A percentile compares a stretch with the other conserved stretches of the same genome.
These are phyloP conservation scores for Suhomyces bokatorum DNA, from an alignment of 1,139 yeast species.

Conservation along the genomic window DNA sequence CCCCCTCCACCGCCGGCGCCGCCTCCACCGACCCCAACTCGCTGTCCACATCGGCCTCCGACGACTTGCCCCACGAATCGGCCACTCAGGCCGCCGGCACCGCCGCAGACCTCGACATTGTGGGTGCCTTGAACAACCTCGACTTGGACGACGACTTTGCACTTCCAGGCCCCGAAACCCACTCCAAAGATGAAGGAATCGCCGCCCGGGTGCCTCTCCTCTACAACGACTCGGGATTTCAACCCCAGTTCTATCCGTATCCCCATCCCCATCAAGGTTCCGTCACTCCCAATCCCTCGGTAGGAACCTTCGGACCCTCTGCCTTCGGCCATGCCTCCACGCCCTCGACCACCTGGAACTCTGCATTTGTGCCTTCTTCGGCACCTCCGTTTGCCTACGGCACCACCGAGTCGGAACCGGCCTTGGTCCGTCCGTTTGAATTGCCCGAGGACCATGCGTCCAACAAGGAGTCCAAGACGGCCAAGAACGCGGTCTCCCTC, in stretches of 20 bases:
- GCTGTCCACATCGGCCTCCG: constrained; percentile 6
- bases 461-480: constrained; percentile 1
- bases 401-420: constrained; percentile 15
- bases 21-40: constrained; percentile 1
- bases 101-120: constrained; percentile 35
- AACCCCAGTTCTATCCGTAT: constrained; percentile 20
- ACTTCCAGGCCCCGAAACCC: constrained; percentile 2
- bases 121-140: constrained; percentile 43
- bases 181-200: background rate
- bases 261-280: constrained; percentile 26
- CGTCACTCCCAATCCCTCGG: constrained; percentile 37
- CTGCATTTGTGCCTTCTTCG: constrained; percentile 32
- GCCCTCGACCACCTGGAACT: constrained; percentile 34
- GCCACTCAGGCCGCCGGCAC: constrained; percentile 1
- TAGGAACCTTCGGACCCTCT: constrained; percentile 21
- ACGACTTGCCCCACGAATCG: constrained; percentile 1
- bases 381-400: constrained; percentile 40
- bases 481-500: constrained; percentile 9
- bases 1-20: constrained; percentile 1
- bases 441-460: constrained; percentile 23
- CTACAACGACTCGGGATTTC: constrained; percentile 14
- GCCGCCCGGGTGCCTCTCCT: constrained; percentile 3
- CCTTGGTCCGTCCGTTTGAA: constrained; percentile 35
- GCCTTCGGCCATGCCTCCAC: constrained; percentile 20
- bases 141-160: constrained; percentile 40